Evolutionary conservation across 106 monocot species (phyloP), one percentile per base, ranked within the genome.

Genomic region (Iris macrosiphon): DNA sequence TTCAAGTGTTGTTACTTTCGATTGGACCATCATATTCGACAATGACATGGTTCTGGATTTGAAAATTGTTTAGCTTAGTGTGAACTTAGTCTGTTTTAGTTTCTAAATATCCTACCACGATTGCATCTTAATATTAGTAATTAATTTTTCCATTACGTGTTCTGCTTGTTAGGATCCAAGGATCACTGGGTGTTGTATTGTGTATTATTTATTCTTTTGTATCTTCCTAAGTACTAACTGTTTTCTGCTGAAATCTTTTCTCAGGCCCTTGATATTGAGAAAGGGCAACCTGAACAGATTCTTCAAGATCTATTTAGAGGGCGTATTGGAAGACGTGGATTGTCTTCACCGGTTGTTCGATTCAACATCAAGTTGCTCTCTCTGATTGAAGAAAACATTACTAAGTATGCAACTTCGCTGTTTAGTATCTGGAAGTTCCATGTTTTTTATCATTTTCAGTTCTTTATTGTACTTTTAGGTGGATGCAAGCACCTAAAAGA

Each of bases 291-390:
- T 20, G 73, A 79, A 53, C 34, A 41, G 11, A 44, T 83, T 62
- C 72, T 88, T 29, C 60, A 50, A 48, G 79, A 79, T 41, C 32
- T 88, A 41, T 19, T 37, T 37, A 63, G 69, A 64, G 73, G 61
- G 6, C 53, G 57, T 46, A 26, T 32, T 6, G 38, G 48, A 33
- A 64, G 53, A 19, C 62, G 49, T 12, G 57, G 50, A 46, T 33
- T 61, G 16, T 38, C 16, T 32, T 69, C 88, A 1, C 40, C 54
- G 8, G 22, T 49, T 11, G 49, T 79, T 13, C 60, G 73, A 28
- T 75, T 88, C 25, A 75, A 79, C 19, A 73, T 76, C 19, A 83
- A 72, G 50, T 70, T 88, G 60, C 46, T 83, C 11, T 73, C 76
- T 42, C 14, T 72, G 6, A 73, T 88, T 3, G 21, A 60, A 49